Evolutionary conservation across 306 rosid genomes (phyloP).

Genomic region (Fragaria nilgerrensis): DNA sequence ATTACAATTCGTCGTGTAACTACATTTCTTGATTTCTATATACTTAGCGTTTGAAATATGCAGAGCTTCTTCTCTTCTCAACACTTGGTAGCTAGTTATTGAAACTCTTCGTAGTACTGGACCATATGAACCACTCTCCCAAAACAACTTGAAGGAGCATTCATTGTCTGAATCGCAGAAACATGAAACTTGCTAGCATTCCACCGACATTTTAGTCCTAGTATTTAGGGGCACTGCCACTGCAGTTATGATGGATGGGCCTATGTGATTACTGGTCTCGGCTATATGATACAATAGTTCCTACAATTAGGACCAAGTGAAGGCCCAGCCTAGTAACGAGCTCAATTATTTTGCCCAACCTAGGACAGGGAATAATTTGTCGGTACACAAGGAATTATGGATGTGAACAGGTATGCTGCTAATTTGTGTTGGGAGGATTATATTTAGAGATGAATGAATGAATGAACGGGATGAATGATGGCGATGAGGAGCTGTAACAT

Average conservation of each 20-base stretch:
- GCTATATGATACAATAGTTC: too few species aligned
- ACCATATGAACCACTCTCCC: too few species aligned
- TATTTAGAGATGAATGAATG: background rate
- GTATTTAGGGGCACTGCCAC: too few species aligned
- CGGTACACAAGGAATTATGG: background rate
- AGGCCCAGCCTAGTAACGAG: background rate
- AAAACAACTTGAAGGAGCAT: too few species aligned
- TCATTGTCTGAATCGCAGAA: too few species aligned
- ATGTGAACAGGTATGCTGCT: conserved; percentile 6
- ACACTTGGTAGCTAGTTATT: too few species aligned
- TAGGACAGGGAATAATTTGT: conserved; percentile 6
- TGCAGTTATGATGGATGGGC: background rate
- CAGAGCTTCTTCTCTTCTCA: too few species aligned
- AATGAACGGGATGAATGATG: background rate
- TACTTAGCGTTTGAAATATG: too few species aligned
- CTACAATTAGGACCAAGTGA: background rate
- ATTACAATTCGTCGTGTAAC: too few species aligned
- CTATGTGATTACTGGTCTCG: background rate
- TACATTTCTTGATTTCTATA: too few species aligned
- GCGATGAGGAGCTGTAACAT: conserved; percentile 11
- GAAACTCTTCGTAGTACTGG: too few species aligned
- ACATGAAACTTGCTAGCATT: background rate
- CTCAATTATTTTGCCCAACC: background rate
- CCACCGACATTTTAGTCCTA: background rate
- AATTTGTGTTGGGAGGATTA: background rate